A percentile compares a stretch with the other conserved stretches of the same genome.
Evolutionary conservation across 345 rosid genomes (phyloP).

Genomic region (Pistacia integerrima): DNA sequence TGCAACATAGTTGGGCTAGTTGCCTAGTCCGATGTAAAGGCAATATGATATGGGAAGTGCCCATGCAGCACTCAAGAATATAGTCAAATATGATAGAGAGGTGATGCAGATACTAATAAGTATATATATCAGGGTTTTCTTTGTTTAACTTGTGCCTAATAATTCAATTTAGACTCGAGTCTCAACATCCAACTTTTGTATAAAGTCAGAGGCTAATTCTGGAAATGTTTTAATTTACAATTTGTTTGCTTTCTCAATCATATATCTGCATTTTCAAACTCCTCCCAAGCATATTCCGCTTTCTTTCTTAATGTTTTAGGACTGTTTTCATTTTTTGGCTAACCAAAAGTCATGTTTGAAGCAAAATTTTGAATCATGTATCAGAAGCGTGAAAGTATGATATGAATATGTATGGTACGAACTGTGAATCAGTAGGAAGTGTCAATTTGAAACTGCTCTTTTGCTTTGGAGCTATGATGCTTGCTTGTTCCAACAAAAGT

Average conservation of each 20-base stretch:
- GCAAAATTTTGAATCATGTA: constrained; percentile 9
- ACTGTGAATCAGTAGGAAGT: constrained; percentile 17
- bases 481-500: constrained; percentile 20
- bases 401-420: background rate
- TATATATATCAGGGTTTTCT: background rate
- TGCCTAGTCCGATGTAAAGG: background rate
- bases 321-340: constrained; percentile 10
- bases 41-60: constrained; percentile 16
- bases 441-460: constrained; percentile 11
- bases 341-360: background rate
- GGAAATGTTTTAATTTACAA: background rate
- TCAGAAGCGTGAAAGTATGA: constrained; percentile 19
- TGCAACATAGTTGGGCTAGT: background rate
- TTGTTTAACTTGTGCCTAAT: background rate
- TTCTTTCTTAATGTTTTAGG: constrained; percentile 4
- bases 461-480: constrained; percentile 21
- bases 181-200: background rate
- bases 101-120: background rate
- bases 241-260: background rate
- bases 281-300: constrained; percentile 7
- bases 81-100: background rate
- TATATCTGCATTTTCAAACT: constrained; percentile 2
- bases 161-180: background rate
- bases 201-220: background rate
- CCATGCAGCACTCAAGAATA: background rate